Conservation (phyloP, 148 eudicot species). For the Rhododendron simsii region DNA sequence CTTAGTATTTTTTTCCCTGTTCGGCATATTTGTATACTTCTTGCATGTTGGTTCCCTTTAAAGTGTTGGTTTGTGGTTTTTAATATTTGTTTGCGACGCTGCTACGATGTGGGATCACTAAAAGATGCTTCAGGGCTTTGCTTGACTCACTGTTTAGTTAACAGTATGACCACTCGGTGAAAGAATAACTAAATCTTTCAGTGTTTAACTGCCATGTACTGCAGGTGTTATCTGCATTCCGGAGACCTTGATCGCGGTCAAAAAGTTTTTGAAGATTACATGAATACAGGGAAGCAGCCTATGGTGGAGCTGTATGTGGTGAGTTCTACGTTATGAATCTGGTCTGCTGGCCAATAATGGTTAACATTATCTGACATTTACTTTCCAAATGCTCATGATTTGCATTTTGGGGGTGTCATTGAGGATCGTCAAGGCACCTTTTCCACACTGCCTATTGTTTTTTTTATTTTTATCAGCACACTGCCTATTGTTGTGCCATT, state of each 20-base stretch:
- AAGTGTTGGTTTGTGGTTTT: neutral
- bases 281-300: constrained; percentile 49
- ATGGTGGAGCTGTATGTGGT: constrained; percentile 57
- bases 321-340: constrained; percentile 21
- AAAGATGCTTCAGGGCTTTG: neutral
- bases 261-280: constrained; percentile 55
- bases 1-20: neutral
- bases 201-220: neutral
- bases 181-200: neutral
- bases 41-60: neutral
- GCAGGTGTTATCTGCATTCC: constrained; percentile 76
- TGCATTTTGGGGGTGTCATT: neutral
- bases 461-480: too few species aligned
- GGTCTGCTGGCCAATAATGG: neutral
- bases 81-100: neutral
- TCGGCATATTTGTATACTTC: too few species aligned
- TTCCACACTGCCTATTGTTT: neutral
- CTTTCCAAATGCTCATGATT: neutral
- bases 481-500: neutral
- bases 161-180: neutral
- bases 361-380: neutral
- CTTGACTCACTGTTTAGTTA: neutral
- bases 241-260: constrained; percentile 67
- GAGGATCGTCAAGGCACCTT: neutral
- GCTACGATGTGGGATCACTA: neutral